Percentiles rank a stretch among this genome's conserved stretches.
These are phyloP conservation scores for Fonsecaea erecta DNA, from an alignment of 2,329 filamentous ascomycete genomes.

Conservation along the genomic window DNA sequence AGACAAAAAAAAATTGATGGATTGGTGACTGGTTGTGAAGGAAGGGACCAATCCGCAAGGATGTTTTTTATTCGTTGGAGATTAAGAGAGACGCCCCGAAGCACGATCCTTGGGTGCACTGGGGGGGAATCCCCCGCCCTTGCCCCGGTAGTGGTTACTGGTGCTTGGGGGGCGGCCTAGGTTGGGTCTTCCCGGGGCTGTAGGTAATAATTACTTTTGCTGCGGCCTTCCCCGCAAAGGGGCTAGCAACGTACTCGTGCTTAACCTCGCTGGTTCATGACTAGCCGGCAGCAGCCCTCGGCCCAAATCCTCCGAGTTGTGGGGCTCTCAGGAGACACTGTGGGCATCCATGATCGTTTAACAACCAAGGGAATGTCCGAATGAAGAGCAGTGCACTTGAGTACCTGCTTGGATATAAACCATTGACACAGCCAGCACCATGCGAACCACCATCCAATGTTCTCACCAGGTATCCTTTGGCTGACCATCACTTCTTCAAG, in stretches of 20 bases:
- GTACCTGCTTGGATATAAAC: background rate
- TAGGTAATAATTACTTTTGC: too few relatives aligned
- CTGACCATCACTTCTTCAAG: slow-evolving; percentile 27
- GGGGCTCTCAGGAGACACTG: background rate
- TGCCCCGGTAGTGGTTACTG: background rate
- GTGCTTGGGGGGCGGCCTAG: background rate
- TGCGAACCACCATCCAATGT: background rate
- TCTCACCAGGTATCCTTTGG: background rate
- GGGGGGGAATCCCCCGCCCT: background rate
- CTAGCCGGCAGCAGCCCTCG: background rate
- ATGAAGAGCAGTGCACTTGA: background rate
- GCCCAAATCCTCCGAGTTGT: background rate
- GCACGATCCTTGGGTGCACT: too few relatives aligned
- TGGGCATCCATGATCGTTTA: background rate
- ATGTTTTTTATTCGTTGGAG: background rate
- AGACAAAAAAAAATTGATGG: background rate
- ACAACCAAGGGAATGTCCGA: background rate
- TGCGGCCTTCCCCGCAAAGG: background rate
- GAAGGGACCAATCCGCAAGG: background rate
- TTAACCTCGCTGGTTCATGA: too few relatives aligned
- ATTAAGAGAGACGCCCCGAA: background rate
- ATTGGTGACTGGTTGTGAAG: background rate
- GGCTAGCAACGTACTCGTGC: background rate
- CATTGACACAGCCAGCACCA: background rate
- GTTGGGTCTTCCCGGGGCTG: background rate